These are phyloP conservation scores for Escallonia herrerae DNA, from an alignment of 129 eudicot species.

Conservation along the genomic window DNA sequence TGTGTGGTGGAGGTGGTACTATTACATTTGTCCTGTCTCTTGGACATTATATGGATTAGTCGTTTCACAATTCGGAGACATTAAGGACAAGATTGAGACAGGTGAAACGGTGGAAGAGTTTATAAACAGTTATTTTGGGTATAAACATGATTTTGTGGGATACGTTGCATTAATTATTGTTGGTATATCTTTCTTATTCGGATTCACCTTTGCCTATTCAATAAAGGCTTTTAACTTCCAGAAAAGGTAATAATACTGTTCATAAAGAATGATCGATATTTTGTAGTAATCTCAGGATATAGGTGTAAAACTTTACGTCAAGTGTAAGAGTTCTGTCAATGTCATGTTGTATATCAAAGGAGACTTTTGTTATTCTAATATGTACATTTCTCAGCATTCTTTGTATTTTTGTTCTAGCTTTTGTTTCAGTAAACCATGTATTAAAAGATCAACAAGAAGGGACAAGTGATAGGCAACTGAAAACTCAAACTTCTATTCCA, in stretches of 20 bases:
- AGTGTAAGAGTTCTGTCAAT: neutral
- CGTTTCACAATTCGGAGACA: constrained; percentile 66
- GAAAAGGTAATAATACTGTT: constrained; percentile 42
- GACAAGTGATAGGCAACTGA: too few relatives aligned
- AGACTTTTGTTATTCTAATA: neutral
- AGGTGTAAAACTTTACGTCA: constrained; percentile 1
- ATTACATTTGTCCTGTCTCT: constrained; percentile 46
- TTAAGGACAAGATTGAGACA: constrained; percentile 35
- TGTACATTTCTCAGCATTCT: too few relatives aligned
- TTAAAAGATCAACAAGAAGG: too few relatives aligned
- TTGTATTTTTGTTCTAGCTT: neutral
- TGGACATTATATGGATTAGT: constrained; percentile 74
- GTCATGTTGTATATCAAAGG: constrained; percentile 1
- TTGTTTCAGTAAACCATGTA: neutral
- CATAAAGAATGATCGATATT: neutral
- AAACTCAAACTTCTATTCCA: too few relatives aligned
- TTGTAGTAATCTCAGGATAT: constrained; percentile 1
- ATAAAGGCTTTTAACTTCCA: constrained; percentile 85
- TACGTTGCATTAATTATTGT: constrained; percentile 52
- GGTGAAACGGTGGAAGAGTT: constrained; percentile 51
- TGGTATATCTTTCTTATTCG: constrained; percentile 56
- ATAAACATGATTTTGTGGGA: constrained; percentile 47
- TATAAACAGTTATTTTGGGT: constrained; percentile 48
- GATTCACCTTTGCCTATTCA: constrained; percentile 73
- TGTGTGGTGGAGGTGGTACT: constrained; percentile 87